Base-by-base conservation (phyloP, 2,329 filamentous ascomycete species). In the Ceratocystis harringtonii region DNA sequence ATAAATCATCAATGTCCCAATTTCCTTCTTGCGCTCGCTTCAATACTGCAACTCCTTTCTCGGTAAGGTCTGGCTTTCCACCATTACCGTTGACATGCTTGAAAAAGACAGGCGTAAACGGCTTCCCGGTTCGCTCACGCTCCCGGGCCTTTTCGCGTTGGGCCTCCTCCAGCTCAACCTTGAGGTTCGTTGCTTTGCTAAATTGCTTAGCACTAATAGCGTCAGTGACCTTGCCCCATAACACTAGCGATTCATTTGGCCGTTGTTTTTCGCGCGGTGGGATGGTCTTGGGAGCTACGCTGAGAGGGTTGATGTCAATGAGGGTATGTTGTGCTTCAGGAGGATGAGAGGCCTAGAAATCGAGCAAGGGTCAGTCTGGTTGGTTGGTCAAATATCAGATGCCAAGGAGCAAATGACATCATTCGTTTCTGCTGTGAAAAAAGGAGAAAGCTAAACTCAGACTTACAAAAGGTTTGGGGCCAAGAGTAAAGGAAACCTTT, bases 91-190 rank as follows among this genome's bases (percentile, higher is more conserved):
- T 79, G 64, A 77, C 75, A 71, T 83, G 80, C 70, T 78, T 85
- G 76, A 99, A 99, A 77, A 95, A 99, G 55, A 90, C 81, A n/a
- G 94, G 94, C 69, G 86, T 80, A 85, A 89, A 99, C 43, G 84
- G 81, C 67, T 83, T 81, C 12, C 85, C 83, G 15, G 81, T 81
- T 57, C 81, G 80, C 72, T 92, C 88, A 55, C 94, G 81, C 72
- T 92, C 85, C 28, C 90, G 85, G 1, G 90, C 92, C 76, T 90
- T 92, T 71, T 89, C 83, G 41, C 94, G 82, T 77, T 99, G 94
- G 55, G 81, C 80, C 74, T 99, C 94, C 75, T 99, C 94, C 10
- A 99, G 83, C 71, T 95, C 90, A 68, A 90, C 84, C 78, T 99
- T 99, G 68, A 94, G 78, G 22, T 82, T 84, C 25, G 94, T 99